Evolutionary conservation across 2,329 filamentous ascomycete species (phyloP).

Genomic region (Didymosphaeria variabile): DNA sequence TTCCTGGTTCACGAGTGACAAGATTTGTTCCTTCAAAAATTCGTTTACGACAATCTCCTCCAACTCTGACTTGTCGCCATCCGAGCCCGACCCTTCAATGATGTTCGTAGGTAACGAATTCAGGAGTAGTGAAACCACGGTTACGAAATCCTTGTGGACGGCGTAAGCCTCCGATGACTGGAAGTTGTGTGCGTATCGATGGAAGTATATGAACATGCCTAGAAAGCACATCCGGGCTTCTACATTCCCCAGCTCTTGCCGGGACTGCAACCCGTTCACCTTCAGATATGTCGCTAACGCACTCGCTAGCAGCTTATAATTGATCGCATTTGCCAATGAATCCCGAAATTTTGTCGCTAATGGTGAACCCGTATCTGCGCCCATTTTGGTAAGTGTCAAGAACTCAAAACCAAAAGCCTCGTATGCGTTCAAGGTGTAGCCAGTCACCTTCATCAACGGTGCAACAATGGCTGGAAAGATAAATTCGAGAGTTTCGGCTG

Average conservation of each 20-base stretch:
- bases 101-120: conserved; percentile 66
- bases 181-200: conserved; percentile 58
- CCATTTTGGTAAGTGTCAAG: conserved; percentile 52
- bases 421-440: conserved; percentile 49
- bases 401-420: conserved; percentile 54
- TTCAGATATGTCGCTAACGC: conserved; percentile 44
- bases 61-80: conserved; percentile 38
- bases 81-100: conserved; percentile 57
- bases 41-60: conserved; percentile 41
- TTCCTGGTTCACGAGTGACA: conserved; percentile 76
- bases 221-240: conserved; percentile 64
- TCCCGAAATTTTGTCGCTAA: conserved; percentile 39
- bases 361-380: conserved; percentile 31
- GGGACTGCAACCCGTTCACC: conserved; percentile 35
- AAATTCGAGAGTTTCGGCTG: conserved; percentile 16
- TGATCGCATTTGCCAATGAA: conserved; percentile 57
- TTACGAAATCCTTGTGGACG: conserved; percentile 63
- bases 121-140: conserved; percentile 64
- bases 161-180: conserved; percentile 50
- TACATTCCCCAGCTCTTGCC: conserved; percentile 41
- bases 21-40: conserved; percentile 71
- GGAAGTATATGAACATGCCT: conserved; percentile 67
- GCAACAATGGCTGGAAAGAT: conserved; percentile 36
- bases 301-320: conserved; percentile 58
- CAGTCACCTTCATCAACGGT: conserved; percentile 45